Evolutionary conservation across 371 early-diverging fungal species (phyloP).

Genomic region (Mortierella sp.): DNA sequence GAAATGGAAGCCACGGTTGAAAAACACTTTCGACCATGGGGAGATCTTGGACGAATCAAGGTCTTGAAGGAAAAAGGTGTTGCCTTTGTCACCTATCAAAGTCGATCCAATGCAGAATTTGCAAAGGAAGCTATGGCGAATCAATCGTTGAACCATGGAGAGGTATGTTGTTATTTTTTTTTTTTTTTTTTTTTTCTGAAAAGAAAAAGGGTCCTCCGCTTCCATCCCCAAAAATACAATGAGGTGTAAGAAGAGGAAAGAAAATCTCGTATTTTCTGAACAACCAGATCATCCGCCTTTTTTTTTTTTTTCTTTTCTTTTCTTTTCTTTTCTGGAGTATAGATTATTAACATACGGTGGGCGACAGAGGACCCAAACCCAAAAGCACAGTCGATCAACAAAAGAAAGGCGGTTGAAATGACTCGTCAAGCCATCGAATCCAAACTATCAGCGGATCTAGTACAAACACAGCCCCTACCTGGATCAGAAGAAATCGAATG

Average conservation of each 20-base stretch:
- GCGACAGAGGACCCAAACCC: slow-evolving; percentile 89
- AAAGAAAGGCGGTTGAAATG: slow-evolving; percentile 62
- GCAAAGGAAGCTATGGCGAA: slow-evolving; percentile 92
- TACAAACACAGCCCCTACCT: slow-evolving; percentile 17
- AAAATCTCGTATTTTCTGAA: no score
- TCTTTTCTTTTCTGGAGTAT: not conserved
- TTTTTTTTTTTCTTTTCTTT: not conserved
- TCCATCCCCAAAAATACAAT: no score
- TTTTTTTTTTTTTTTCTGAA: not conserved
- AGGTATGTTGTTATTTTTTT: slow-evolving; percentile 25
- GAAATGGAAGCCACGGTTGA: slow-evolving; percentile 70
- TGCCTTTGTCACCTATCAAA: slow-evolving; percentile 83
- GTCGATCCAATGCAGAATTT: slow-evolving; percentile 83
- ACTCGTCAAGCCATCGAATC: slow-evolving; percentile 64
- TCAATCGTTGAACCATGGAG: slow-evolving; percentile 79
- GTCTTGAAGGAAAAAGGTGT: slow-evolving; percentile 75
- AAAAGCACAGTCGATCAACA: slow-evolving; percentile 58
- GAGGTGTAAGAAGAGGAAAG: no score
- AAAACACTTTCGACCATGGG: slow-evolving; percentile 83
- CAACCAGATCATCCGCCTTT: no score
- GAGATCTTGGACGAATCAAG: slow-evolving; percentile 75
- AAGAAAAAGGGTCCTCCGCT: slow-evolving; percentile 9
- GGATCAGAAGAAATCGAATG: slow-evolving; percentile 22
- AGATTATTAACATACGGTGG: slow-evolving; percentile 65
- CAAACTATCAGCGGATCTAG: slow-evolving; percentile 71